Conservation (phyloP, 108 stramenopile species). For the Cyclotella sp. region DNA sequence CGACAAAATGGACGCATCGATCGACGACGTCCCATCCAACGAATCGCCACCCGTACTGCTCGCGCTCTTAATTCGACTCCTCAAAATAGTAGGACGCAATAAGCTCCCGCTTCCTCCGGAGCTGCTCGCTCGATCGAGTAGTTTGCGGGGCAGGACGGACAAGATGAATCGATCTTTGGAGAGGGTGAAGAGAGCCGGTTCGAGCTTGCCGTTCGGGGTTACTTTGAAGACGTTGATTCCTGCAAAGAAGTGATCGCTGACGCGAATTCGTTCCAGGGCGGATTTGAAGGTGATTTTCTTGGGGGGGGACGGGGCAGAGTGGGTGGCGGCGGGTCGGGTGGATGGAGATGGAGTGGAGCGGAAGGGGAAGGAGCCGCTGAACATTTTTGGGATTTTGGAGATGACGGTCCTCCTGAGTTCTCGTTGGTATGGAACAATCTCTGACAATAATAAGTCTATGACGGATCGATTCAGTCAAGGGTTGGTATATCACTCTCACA, state of each 20-base stretch:
- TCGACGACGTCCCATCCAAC: conserved; percentile 27
- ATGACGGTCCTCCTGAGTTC: too few relatives aligned
- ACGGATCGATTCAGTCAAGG: too few relatives aligned
- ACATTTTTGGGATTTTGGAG: neutral
- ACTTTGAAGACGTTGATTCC: conserved; percentile 71
- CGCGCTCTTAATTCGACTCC: conserved; percentile 19
- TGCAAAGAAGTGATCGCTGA: conserved; percentile 56
- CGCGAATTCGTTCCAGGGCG: conserved; percentile 56
- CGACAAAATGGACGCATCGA: conserved; percentile 11
- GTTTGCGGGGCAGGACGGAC: conserved; percentile 51
- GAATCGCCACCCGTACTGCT: conserved; percentile 32
- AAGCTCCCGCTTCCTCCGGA: conserved; percentile 5
- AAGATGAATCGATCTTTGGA: conserved; percentile 78
- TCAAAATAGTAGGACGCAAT: conserved; percentile 40
- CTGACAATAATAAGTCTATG: too few relatives aligned
- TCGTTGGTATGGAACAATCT: too few relatives aligned
- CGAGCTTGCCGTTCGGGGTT: conserved; percentile 68
- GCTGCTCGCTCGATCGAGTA: conserved; percentile 29
- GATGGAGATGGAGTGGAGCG: neutral
- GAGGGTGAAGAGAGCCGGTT: conserved; percentile 54
- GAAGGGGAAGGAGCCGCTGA: neutral
- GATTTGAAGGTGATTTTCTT: conserved; percentile 59
- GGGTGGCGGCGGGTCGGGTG: neutral
- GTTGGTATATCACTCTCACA: too few relatives aligned
- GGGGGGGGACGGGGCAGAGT: neutral